Percentiles rank a stretch among this genome's conserved stretches.
phyloP scores from a whole-genome alignment of 495 filamentous ascomycete species.

The Neurospora sp. region DNA sequence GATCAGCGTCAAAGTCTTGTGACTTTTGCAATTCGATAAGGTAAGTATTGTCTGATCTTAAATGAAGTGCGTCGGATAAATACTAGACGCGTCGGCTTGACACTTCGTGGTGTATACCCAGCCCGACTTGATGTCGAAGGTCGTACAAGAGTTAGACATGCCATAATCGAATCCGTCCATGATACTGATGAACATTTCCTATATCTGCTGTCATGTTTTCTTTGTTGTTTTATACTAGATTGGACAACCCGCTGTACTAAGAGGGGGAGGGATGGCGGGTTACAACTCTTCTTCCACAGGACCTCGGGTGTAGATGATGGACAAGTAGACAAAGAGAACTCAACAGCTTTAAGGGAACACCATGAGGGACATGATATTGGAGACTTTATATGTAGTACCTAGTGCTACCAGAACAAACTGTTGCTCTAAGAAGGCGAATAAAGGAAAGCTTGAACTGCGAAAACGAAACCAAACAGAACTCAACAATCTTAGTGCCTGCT shows the following conservation, averaged over 20 bases:
- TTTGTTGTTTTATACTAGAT: background rate
- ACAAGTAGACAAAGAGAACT: background rate
- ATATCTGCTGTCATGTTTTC: background rate
- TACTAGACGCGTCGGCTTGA: background rate
- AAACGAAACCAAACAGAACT: background rate
- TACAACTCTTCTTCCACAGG: background rate
- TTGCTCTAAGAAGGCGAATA: background rate
- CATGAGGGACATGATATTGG: background rate
- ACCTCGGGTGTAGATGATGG: background rate
- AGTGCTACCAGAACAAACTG: background rate
- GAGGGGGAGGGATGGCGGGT: background rate
- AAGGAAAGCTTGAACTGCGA: background rate
- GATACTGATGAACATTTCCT: background rate
- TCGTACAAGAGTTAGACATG: background rate
- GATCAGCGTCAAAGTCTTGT: too few species aligned
- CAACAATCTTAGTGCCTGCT: background rate
- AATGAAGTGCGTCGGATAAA: background rate
- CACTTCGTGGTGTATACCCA: background rate
- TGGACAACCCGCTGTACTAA: background rate
- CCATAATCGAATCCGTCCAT: background rate
- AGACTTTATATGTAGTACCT: background rate
- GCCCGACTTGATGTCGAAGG: background rate
- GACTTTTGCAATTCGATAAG: too few species aligned
- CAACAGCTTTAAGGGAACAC: background rate
- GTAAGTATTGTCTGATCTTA: background rate